Evolutionary conservation across 495 filamentous ascomycete genomes (phyloP), one percentile per base, ranked within the genome.

Genomic region (Aspergillus cristatus): DNA sequence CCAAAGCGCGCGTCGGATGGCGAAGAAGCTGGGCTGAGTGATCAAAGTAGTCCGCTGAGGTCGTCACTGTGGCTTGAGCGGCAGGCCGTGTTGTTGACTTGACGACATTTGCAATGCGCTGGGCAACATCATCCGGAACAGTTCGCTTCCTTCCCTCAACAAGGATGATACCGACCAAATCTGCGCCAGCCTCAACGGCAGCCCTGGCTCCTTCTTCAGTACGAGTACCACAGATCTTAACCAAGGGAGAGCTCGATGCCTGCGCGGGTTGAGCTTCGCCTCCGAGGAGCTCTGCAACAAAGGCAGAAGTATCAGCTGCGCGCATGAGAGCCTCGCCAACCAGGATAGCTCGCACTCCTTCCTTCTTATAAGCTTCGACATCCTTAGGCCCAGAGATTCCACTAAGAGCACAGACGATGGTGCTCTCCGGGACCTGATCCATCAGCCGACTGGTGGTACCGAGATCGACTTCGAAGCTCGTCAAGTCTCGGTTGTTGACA

Each of bases 321-420:
- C 85, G 77, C 91, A 99, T 97, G 46, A 99, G 75, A 33, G 91
- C 84, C 54, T 99, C 91, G 4, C 91, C 91, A 7, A 99, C 90
- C 4, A 99, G 73, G 18, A 99, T 81, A 34, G 90, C 91, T 40
- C 86, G 84, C 29, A 99, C 86, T 7, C 86, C 86, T 41, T 94
- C 88, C 32, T 78, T 81, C 48, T 82, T 78, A 55, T 94, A 95
- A 25, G 83, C 76, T 39, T 86, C 73, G 2, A 97, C 89, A 54
- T 99, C 93, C 35, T 87, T 75, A n/a, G 90, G 78, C 1, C 84
- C 79, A 25, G 82, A 83, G 42, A 99, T 99, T 26, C 91, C 91
- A 62, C 90, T 96, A 28, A 99, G 74, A 4, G 93, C 91, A 57
- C 85, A 93, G 10, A 99, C 79, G 46, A 94, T 81, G n/a, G 87